Conservation (phyloP, 768 basidiomycete genomes). For the Boletus tylopilopsis region DNA sequence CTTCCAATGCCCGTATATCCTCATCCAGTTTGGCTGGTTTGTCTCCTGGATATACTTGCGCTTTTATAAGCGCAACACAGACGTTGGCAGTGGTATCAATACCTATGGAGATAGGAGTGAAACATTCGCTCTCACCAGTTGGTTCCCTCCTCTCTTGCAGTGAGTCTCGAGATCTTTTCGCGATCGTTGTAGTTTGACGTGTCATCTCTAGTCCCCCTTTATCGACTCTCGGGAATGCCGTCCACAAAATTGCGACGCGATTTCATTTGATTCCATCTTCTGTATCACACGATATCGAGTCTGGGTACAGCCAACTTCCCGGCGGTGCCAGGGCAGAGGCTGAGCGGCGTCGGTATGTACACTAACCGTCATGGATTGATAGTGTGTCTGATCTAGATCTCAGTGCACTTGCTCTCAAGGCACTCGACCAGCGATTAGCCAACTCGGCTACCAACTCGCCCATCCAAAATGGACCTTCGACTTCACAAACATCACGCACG, state of each 20-base stretch:
- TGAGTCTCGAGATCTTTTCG: conserved; percentile 39
- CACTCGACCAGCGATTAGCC: conserved; percentile 90
- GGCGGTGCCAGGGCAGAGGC: conserved; percentile 94
- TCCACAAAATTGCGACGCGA: conserved; percentile 61
- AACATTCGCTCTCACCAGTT: conserved; percentile 90
- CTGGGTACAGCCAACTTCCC: conserved; percentile 73
- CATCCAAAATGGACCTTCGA: conserved; percentile 28
- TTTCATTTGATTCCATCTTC: conserved; percentile 73
- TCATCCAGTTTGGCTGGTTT: conserved; percentile 99
- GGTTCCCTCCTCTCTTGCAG: conserved; percentile 98
- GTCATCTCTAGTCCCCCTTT: conserved; percentile 59
- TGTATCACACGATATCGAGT: conserved; percentile 59
- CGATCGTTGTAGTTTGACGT: neutral
- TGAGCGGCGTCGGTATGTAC: conserved; percentile 80
- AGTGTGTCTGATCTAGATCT: conserved; percentile 8
- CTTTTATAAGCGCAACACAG: conserved; percentile 90
- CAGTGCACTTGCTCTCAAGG: conserved; percentile 95
- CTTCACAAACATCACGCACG: conserved; percentile 26
- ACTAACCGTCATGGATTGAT: neutral
- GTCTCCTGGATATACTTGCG: conserved; percentile 93
- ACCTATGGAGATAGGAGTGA: conserved; percentile 93
- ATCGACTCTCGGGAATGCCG: conserved; percentile 59
- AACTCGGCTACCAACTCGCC: conserved; percentile 39
- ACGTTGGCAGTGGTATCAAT: conserved; percentile 56
- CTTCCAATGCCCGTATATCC: conserved; percentile 84